Conservation (phyloP, 352 stramenopile species). For the Phytophthora gonapodyides region DNA sequence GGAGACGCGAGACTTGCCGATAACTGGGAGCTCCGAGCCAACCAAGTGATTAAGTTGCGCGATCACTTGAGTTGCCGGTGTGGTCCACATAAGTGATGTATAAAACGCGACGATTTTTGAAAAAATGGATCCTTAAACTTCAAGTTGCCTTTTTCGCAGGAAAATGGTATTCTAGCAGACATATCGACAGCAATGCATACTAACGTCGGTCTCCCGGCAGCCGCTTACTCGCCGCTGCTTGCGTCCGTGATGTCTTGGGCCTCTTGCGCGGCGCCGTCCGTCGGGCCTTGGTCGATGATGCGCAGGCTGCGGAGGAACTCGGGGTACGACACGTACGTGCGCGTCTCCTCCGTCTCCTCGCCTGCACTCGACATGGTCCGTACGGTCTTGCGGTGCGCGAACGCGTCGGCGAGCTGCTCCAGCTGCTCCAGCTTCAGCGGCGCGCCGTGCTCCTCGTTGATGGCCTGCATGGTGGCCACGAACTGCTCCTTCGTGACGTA, state of each 20-base stretch:
- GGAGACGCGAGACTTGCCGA: background rate
- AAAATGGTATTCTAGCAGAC: constrained; percentile 22
- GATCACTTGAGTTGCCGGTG: background rate
- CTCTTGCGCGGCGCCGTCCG: constrained; percentile 10
- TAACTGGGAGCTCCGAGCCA: background rate
- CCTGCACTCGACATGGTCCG: constrained; percentile 27
- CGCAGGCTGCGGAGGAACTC: constrained; percentile 74
- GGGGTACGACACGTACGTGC: constrained; percentile 65
- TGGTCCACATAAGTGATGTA: background rate
- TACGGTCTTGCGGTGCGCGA: constrained; percentile 44
- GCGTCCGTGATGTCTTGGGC: constrained; percentile 14
- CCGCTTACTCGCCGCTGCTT: constrained; percentile 9
- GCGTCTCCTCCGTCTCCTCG: constrained; percentile 34
- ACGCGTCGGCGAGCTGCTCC: constrained; percentile 70
- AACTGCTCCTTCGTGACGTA: constrained; percentile 75
- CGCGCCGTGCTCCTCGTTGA: constrained; percentile 72
- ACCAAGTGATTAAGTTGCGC: background rate
- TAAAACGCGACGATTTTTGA: background rate
- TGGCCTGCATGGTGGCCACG: constrained; percentile 71
- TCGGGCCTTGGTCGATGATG: constrained; percentile 55
- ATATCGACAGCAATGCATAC: constrained; percentile 21
- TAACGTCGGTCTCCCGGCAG: background rate
- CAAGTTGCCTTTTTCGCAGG: constrained; percentile 2
- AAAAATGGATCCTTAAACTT: constrained; percentile 1
- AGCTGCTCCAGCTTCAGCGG: constrained; percentile 64